Percentiles rank a stretch among this genome's conserved stretches.
These are phyloP conservation scores for Gymnopus androsaceus DNA, from an alignment of 1,284 basidiomycete species.

Conservation along the genomic window DNA sequence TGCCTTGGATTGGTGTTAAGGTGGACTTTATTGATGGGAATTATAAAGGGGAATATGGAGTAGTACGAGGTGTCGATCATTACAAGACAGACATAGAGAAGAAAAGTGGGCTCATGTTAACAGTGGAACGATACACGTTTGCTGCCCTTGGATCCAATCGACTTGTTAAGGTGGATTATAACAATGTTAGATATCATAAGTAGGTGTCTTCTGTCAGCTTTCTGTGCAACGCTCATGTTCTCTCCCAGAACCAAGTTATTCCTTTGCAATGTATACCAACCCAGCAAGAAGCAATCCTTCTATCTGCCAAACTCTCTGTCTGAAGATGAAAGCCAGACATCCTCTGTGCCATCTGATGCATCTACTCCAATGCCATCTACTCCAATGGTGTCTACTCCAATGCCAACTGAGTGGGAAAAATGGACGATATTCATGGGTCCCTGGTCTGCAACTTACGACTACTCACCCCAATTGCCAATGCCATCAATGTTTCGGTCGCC, in stretches of 20 bases:
- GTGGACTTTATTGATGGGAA: not conserved
- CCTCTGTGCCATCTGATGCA: no score
- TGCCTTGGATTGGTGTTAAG: not conserved
- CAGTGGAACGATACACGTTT: constrained; percentile 1
- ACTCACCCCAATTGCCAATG: not conserved
- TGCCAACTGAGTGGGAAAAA: not conserved
- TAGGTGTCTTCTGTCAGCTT: not conserved
- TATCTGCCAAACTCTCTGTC: constrained; percentile 3
- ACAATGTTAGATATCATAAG: not conserved
- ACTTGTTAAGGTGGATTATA: constrained; percentile 7
- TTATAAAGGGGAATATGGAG: not conserved
- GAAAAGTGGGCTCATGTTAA: not conserved
- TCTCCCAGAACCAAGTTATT: not conserved
- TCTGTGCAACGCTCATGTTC: not conserved
- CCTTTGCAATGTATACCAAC: constrained; percentile 1
- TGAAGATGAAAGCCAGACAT: not conserved
- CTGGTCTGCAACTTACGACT: not conserved
- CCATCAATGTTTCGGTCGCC: not conserved
- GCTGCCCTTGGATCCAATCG: not conserved
- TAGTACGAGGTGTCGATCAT: not conserved
- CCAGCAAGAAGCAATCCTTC: not conserved
- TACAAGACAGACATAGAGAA: not conserved
- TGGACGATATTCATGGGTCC: not conserved
- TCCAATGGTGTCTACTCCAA: no score
- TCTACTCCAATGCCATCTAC: not conserved